Evolutionary conservation across 2,329 filamentous ascomycete species (phyloP).

Genomic region (Colletotrichum sp.): DNA sequence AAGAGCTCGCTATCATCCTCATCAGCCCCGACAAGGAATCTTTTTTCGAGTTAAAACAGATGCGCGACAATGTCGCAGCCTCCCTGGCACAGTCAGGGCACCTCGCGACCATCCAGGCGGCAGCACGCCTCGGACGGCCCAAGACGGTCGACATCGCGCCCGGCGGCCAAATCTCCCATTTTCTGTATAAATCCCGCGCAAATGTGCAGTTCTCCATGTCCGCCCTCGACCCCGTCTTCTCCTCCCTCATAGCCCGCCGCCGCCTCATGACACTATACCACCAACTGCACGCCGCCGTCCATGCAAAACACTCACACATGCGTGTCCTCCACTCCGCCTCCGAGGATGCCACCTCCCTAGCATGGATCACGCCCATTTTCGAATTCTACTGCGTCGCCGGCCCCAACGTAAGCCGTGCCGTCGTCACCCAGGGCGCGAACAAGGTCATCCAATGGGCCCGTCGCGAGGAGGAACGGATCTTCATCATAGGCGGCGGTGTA

Average conservation of each 20-base stretch:
- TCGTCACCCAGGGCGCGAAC: conserved; percentile 85
- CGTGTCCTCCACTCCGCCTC: conserved; percentile 85
- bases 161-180: conserved; percentile 83
- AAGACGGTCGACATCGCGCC: conserved; percentile 77
- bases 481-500: conserved; percentile 97
- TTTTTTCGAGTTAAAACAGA: conserved; percentile 86
- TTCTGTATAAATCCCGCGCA: conserved; percentile 90
- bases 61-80: conserved; percentile 66
- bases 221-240: conserved; percentile 74
- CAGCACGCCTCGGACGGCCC: conserved; percentile 75
- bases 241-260: conserved; percentile 61
- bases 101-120: conserved; percentile 75
- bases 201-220: conserved; percentile 98
- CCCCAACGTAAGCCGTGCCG: conserved; percentile 66
- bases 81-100: conserved; percentile 79
- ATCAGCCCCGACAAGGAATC: conserved; percentile 93
- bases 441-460: conserved; percentile 91
- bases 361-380: conserved; percentile 90
- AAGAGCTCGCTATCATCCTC: conserved; percentile 88
- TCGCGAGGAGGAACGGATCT: conserved; percentile 89
- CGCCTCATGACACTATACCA: conserved; percentile 86
- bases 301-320: conserved; percentile 81
- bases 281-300: conserved; percentile 82
- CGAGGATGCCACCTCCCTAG: conserved; percentile 78
- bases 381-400: conserved; percentile 96